These are phyloP conservation scores for Candida awuae DNA, from an alignment of 805 yeast species.

Conservation along the genomic window DNA sequence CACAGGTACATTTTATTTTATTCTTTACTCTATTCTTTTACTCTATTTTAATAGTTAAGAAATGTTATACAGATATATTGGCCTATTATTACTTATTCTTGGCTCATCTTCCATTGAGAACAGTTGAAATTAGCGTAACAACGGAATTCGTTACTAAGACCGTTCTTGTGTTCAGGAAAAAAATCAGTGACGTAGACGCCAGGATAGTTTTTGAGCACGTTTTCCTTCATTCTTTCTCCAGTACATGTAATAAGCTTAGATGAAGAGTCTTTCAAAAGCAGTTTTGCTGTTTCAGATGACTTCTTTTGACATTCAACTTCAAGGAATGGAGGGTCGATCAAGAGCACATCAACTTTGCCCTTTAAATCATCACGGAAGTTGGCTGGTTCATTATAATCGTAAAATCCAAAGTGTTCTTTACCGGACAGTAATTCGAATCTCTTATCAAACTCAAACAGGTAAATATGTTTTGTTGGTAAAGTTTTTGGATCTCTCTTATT, in stretches of 20 bases:
- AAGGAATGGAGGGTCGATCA: slow-evolving; percentile 85
- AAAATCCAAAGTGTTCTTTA: slow-evolving; percentile 53
- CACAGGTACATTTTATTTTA: no score
- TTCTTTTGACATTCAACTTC: slow-evolving; percentile 76
- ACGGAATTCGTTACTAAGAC: slow-evolving; percentile 79
- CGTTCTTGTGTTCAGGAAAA: slow-evolving; percentile 74
- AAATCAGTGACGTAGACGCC: slow-evolving; percentile 58
- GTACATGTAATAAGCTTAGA: slow-evolving; percentile 67
- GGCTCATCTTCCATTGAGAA: slow-evolving; percentile 50
- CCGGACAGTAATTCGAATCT: slow-evolving; percentile 73
- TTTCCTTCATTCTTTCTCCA: slow-evolving; percentile 75
- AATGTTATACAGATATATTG: not conserved
- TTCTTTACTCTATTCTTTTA: not conserved
- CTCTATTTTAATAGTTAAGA: not conserved
- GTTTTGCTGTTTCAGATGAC: slow-evolving; percentile 55
- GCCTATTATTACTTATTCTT: not conserved
- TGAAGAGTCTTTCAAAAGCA: slow-evolving; percentile 38
- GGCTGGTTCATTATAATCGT: slow-evolving; percentile 68
- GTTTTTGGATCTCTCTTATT: slow-evolving; percentile 40
- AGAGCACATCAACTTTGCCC: slow-evolving; percentile 59
- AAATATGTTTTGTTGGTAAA: slow-evolving; percentile 62
- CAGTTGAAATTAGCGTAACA: slow-evolving; percentile 80
- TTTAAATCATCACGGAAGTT: slow-evolving; percentile 47
- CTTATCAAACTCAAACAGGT: slow-evolving; percentile 69
- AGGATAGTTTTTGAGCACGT: slow-evolving; percentile 57